These are phyloP conservation scores for Cryphonectria parasitica DNA, from an alignment of 2,329 filamentous ascomycete genomes.

Conservation along the genomic window DNA sequence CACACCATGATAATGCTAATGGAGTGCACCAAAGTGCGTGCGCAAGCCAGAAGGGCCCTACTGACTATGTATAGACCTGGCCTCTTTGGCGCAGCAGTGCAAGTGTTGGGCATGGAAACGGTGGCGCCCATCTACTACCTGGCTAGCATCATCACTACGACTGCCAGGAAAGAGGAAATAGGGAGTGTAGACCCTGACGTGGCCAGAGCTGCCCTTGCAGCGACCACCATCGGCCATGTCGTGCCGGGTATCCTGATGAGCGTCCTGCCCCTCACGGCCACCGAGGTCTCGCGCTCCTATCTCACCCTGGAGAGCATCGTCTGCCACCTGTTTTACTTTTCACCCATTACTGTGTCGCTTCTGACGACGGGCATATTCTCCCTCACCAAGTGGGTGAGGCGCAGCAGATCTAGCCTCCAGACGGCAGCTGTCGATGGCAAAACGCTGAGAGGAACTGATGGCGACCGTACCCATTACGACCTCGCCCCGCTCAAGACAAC, in stretches of 20 bases:
- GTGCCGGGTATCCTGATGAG: constrained; percentile 18
- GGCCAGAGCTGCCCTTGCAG: constrained; percentile 19
- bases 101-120: constrained; percentile 19
- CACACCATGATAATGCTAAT: neutral
- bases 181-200: neutral
- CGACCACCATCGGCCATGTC: constrained; percentile 18
- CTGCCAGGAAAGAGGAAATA: neutral
- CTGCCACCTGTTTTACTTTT: constrained; percentile 14
- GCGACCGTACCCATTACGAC: neutral
- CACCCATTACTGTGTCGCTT: constrained; percentile 13
- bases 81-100: constrained; percentile 2
- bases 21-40: neutral
- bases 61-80: constrained; percentile 8
- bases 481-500: neutral
- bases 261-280: constrained; percentile 21
- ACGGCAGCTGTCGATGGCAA: neutral
- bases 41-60: neutral
- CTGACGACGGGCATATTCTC: constrained; percentile 14
- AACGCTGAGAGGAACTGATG: neutral
- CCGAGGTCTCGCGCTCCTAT: constrained; percentile 20
- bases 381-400: neutral
- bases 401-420: neutral
- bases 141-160: neutral
- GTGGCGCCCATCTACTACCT: constrained; percentile 26
- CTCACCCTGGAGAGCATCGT: constrained; percentile 18